Evolutionary conservation across 768 basidiomycete species (phyloP).

Genomic region (Cyathus striatus): DNA sequence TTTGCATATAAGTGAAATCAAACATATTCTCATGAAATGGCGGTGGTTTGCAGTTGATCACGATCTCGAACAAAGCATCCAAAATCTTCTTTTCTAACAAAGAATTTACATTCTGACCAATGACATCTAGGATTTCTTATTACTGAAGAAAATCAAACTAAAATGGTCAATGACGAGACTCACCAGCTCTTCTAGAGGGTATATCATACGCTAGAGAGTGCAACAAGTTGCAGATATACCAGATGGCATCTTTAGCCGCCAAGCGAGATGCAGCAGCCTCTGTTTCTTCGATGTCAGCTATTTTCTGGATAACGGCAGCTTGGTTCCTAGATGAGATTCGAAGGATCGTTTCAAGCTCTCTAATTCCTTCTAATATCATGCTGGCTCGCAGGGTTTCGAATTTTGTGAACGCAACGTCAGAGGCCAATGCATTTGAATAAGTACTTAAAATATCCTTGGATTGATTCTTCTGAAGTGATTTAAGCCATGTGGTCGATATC

Average conservation of each 20-base stretch:
- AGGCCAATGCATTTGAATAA: too few species aligned
- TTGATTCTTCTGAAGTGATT: too few species aligned
- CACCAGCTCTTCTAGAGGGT: not conserved
- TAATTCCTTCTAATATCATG: not conserved
- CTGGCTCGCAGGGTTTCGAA: not conserved
- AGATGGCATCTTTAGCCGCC: constrained; percentile 42
- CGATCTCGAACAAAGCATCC: constrained; percentile 9
- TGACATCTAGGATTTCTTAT: too few species aligned
- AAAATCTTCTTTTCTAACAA: constrained; percentile 3
- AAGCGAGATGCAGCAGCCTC: constrained; percentile 17
- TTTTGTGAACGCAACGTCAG: too few species aligned
- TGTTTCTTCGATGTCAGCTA: not conserved
- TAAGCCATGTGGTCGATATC: too few species aligned
- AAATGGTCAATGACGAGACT: not conserved
- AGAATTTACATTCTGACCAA: too few species aligned
- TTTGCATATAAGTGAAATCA: not conserved
- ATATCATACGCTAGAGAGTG: constrained; percentile 23
- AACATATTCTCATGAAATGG: not conserved
- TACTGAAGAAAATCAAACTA: too few species aligned
- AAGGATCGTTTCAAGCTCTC: not conserved
- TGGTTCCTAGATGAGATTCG: not conserved
- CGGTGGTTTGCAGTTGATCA: constrained; percentile 8
- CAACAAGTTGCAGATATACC: constrained; percentile 46
- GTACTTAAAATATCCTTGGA: too few species aligned
- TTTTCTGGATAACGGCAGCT: not conserved